Evolutionary conservation across 2,329 filamentous ascomycete genomes (phyloP), one percentile per base, ranked within the genome.

Genomic region (Ceratocystis alfenasii): DNA sequence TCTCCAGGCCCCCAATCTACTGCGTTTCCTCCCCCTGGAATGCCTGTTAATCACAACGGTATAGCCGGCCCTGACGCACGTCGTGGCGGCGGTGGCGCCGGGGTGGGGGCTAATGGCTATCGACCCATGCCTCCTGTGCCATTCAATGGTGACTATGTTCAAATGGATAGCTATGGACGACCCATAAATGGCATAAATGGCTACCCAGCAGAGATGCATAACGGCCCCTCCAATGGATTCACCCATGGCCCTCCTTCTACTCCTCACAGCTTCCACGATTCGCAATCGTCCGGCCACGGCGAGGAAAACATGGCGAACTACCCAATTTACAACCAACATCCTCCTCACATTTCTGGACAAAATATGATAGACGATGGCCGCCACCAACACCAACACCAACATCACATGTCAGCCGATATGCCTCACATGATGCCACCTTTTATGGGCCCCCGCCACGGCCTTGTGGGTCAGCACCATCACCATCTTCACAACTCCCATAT

Each of bases 251-350:
- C 79, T 2, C 80, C 83, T 1, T 78, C 80, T 1, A 84, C 82
- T 1, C 80, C 83, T 22, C 66, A 83, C 68, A 86, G 83, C 72
- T 84, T 83, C 70, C 83, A 84, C 65, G 83, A 80, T 45, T 86
- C 84, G 1, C 83, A 85, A 68, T 78, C 81, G 45, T 84, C 83
- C 1, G 77, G 74, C 4, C 78, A 78, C 55, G 76, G 75, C 17
- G 79, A 79, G 48, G 79, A 81, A 12, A 76, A 74, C 36, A 48
- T 67, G 55, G 65, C 64, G 55, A 62, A 41, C 70, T 44, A 53
- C 22, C 60, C 62, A 7, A 55, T 63, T 3, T 63, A 63, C 61
- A 63, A 36, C 44, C 61, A 63, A 48, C 61, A 30, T 17, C 61
- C 61, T 28, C 28, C 61, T 28, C 55, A 30, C 70, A 59, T 74